Conservation (phyloP, 2,329 filamentous ascomycete genomes). For the Ceratocystis colombiana region DNA sequence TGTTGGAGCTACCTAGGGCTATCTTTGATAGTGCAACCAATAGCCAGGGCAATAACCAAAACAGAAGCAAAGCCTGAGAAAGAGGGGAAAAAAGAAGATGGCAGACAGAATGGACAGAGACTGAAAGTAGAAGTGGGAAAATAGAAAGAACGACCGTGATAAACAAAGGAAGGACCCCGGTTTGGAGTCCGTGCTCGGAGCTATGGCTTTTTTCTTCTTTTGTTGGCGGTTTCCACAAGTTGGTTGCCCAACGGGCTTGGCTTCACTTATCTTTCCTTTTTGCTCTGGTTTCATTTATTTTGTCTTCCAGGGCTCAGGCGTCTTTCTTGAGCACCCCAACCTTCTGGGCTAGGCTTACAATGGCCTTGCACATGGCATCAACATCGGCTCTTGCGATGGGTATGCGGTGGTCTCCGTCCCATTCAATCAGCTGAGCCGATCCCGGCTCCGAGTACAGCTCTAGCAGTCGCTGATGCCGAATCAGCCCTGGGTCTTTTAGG, state of each 20-base stretch:
- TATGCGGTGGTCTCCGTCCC: conserved; percentile 62
- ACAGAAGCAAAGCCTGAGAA: background rate
- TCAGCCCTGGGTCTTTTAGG: conserved; percentile 47
- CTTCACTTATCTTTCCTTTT: background rate
- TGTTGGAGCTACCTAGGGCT: background rate
- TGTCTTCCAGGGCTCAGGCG: background rate
- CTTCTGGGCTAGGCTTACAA: conserved; percentile 40
- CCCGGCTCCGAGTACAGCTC: conserved; percentile 49
- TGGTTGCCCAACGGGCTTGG: background rate
- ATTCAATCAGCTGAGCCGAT: conserved; percentile 52
- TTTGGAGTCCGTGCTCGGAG: conserved; percentile 8
- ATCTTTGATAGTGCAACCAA: background rate
- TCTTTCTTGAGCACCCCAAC: conserved; percentile 14
- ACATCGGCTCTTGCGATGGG: conserved; percentile 60
- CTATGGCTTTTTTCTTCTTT: conserved; percentile 6
- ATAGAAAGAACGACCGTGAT: background rate
- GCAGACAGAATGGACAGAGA: background rate
- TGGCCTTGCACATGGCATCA: conserved; percentile 42
- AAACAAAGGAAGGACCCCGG: background rate
- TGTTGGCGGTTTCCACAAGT: background rate
- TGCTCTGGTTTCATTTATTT: background rate
- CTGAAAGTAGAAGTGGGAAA: background rate
- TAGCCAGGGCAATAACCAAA: background rate
- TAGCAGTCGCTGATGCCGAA: conserved; percentile 47
- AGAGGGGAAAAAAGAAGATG: background rate